Conservation (phyloP, 1,139 yeast species). For the Geotrichum bryndzae region DNA sequence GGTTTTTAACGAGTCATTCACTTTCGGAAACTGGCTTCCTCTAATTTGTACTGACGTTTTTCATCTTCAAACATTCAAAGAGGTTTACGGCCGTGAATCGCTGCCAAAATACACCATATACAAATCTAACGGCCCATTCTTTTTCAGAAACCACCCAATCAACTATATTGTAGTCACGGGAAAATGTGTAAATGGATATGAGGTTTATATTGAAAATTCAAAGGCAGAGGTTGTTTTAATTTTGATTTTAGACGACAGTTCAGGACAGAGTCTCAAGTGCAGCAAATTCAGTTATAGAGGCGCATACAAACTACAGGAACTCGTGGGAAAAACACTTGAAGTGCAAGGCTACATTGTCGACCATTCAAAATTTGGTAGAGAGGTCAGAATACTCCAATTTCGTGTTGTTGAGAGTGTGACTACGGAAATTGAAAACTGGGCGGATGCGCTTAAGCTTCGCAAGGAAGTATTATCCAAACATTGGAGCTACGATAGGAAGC, state of each 20-base stretch:
- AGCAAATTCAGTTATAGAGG: constrained; percentile 11
- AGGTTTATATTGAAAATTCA: constrained; percentile 13
- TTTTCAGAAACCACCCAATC: constrained; percentile 29
- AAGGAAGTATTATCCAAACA: constrained; percentile 20
- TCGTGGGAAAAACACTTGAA: constrained; percentile 16
- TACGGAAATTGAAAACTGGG: constrained; percentile 17
- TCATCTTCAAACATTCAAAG: constrained; percentile 15
- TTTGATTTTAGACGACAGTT: constrained; percentile 7
- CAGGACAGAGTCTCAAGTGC: constrained; percentile 11
- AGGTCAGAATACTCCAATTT: constrained; percentile 18
- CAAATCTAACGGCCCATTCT: constrained; percentile 21
- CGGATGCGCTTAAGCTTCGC: constrained; percentile 20
- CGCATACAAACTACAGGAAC: background rate
- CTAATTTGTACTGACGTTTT: constrained; percentile 21
- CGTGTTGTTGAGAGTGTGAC: background rate
- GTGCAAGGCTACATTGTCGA: constrained; percentile 21
- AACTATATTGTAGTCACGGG: constrained; percentile 27
- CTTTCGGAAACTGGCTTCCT: constrained; percentile 26
- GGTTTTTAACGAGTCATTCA: constrained; percentile 19
- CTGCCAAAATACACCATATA: constrained; percentile 7
- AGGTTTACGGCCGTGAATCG: constrained; percentile 16
- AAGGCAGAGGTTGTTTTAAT: constrained; percentile 2
- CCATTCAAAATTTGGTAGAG: constrained; percentile 15
- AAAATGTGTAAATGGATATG: constrained; percentile 15
- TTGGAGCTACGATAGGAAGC: constrained; percentile 16